These are phyloP conservation scores for Tetragonia tetragonoides DNA, from an alignment of 148 eudicot species.

Conservation along the genomic window DNA sequence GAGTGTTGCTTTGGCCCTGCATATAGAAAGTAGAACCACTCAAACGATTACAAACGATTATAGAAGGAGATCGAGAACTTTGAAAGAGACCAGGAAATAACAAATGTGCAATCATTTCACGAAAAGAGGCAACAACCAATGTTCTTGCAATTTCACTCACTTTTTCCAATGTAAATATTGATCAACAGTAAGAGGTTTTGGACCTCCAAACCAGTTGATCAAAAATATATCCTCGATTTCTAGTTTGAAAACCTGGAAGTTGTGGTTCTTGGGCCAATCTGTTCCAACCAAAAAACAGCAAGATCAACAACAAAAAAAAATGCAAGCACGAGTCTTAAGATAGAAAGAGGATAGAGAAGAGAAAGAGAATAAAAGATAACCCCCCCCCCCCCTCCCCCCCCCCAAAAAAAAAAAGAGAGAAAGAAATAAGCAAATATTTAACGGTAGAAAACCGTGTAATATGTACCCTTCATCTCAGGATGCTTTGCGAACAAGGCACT, in stretches of 20 bases:
- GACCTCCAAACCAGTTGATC: conserved; percentile 89
- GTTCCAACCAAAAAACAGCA: conserved; percentile 16
- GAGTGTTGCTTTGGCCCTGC: conserved; percentile 13
- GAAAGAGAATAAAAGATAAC: background rate
- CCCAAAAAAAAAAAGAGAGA: too few relatives aligned
- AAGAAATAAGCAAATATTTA: background rate
- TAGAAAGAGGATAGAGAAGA: background rate
- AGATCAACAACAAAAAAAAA: background rate
- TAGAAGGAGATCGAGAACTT: background rate
- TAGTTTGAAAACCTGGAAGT: conserved; percentile 68
- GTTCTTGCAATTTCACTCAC: conserved; percentile 36
- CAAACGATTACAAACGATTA: background rate
- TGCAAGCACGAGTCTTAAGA: too few relatives aligned
- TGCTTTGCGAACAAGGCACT: conserved; percentile 71
- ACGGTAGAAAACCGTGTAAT: background rate
- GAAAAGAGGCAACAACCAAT: background rate
- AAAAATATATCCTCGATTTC: conserved; percentile 63
- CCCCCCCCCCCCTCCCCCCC: too few relatives aligned
- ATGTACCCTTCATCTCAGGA: conserved; percentile 77
- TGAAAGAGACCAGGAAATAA: background rate
- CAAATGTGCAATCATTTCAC: background rate
- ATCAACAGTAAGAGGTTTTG: conserved; percentile 81
- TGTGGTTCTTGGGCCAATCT: conserved; percentile 84
- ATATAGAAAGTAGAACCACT: background rate
- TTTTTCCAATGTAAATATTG: conserved; percentile 55